Base-by-base conservation (phyloP, 306 rosid genomes). In the Vigna trinervia region DNA sequence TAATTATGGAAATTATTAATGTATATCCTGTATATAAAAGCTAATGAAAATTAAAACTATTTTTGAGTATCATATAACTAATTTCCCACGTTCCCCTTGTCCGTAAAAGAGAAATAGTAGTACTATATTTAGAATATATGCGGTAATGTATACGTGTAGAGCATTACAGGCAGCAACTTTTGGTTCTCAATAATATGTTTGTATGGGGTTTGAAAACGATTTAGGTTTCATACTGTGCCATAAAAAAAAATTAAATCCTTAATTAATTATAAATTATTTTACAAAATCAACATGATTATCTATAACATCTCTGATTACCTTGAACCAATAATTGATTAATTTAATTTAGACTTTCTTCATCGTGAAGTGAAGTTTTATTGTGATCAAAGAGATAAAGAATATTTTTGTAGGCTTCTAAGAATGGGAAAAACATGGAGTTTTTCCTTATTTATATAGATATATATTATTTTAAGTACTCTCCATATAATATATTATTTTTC, bases 61-160 rank as follows among this genome's bases (percentile, higher is more conserved):
- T 8, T 0, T 3, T 1, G 5, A 53, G 4, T 7, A 51, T n/a
- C 23, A 36, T 36, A 36, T n/a, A 39, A 39, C 2, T 45, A 45
- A 12, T 45, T 0, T 12, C 12, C 8, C 11, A 7, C 57, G 19
- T 45, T 36, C 32, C 4, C 9, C 23, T 39, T 22, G 7, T 14
- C 17, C n/a, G n/a, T 14, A 36, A 20, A 22, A 57, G 28, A 23
- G 17, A 15, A 23, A 59, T 45, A 14, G n/a, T 20, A 63, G 19
- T 28, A 28, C 11, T 60, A 39, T 61, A 13, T 17, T 38, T 17
- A 38, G 20, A 72, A 54, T 2, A 28, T 9, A 22, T 0, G 22
- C 34, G 9, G 69, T 10, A 74, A 60, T 47, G 50, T 46, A 38
- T 62, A 17, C 67, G 79, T 74, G 79, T 60, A 61, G 62, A 74